phyloP scores from a whole-genome alignment of 2,329 filamentous ascomycete genomes.

The Verticillium albo-atrum region DNA sequence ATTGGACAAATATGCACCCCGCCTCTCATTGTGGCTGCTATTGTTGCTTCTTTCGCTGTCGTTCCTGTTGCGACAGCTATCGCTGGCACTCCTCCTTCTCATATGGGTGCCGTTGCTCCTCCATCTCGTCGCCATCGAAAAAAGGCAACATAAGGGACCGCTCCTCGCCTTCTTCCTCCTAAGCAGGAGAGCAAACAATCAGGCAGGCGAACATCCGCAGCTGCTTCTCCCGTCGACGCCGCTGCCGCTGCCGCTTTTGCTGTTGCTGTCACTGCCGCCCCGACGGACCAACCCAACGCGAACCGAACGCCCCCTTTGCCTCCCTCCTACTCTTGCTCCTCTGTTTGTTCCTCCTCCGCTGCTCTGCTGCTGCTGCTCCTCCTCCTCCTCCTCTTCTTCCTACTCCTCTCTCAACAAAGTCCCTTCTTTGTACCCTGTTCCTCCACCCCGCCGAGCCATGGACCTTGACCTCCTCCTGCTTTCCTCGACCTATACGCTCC shows the following conservation, averaged over 20 bases:
- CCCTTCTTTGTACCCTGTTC: neutral
- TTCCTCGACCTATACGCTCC: neutral
- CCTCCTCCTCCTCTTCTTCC: neutral
- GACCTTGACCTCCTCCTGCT: neutral
- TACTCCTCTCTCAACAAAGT: neutral
- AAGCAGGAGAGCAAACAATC: neutral
- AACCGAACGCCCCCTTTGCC: neutral
- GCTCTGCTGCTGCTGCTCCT: neutral
- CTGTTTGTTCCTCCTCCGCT: neutral
- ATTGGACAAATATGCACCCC: slow-evolving; percentile 12
- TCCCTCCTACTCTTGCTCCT: neutral
- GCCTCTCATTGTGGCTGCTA: slow-evolving; percentile 7
- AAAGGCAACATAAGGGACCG: neutral
- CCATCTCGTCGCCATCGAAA: neutral
- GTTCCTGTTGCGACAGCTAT: neutral
- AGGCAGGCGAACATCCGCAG: neutral
- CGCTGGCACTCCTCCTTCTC: neutral
- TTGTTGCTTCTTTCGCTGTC: neutral
- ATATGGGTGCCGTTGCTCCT: neutral
- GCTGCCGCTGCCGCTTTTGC: too few relatives aligned
- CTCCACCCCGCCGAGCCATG: neutral
- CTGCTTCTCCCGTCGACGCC: too few relatives aligned
- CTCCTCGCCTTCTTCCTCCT: neutral
- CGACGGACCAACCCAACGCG: neutral
- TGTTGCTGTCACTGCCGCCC: neutral